These are phyloP conservation scores for Fusarium lyarnte DNA, from an alignment of 2,329 filamentous ascomycete species.

Conservation along the genomic window DNA sequence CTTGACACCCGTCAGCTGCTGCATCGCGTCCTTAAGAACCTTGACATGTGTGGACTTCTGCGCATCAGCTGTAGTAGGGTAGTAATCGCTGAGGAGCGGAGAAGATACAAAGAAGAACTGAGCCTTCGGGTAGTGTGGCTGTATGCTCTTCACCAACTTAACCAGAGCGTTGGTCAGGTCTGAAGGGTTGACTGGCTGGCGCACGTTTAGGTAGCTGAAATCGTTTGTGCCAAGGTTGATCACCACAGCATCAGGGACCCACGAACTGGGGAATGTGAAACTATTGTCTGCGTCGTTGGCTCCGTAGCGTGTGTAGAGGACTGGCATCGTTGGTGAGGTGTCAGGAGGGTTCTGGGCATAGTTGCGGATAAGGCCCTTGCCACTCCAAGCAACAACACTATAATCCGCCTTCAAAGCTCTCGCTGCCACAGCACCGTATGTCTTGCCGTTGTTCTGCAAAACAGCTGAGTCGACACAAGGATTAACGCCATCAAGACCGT, in stretches of 20 bases:
- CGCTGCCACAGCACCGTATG: slow-evolving; percentile 56
- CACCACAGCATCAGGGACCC: slow-evolving; percentile 50
- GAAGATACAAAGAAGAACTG: slow-evolving; percentile 53
- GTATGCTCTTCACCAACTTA: slow-evolving; percentile 38
- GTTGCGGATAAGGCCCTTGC: slow-evolving; percentile 55
- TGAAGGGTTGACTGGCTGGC: slow-evolving; percentile 43
- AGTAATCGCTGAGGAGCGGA: slow-evolving; percentile 52
- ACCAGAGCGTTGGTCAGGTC: slow-evolving; percentile 43
- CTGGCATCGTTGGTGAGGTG: slow-evolving; percentile 49
- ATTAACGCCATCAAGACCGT: slow-evolving; percentile 53
- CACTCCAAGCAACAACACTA: slow-evolving; percentile 55
- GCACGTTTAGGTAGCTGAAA: slow-evolving; percentile 49
- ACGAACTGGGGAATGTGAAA: slow-evolving; percentile 49
- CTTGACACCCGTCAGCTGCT: slow-evolving; percentile 43
- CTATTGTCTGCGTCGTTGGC: slow-evolving; percentile 51
- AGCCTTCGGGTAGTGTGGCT: slow-evolving; percentile 48
- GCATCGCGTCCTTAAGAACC: slow-evolving; percentile 48
- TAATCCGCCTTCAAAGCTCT: slow-evolving; percentile 54
- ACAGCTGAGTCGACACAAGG: slow-evolving; percentile 53
- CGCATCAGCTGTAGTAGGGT: slow-evolving; percentile 48
- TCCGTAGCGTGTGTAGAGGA: slow-evolving; percentile 54
- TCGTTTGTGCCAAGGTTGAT: slow-evolving; percentile 58
- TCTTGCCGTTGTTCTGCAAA: slow-evolving; percentile 52
- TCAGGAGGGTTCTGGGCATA: slow-evolving; percentile 46
- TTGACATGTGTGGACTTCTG: slow-evolving; percentile 51